Conservation (phyloP, 441 rosid genomes). For the Codiaeum variegatum region DNA sequence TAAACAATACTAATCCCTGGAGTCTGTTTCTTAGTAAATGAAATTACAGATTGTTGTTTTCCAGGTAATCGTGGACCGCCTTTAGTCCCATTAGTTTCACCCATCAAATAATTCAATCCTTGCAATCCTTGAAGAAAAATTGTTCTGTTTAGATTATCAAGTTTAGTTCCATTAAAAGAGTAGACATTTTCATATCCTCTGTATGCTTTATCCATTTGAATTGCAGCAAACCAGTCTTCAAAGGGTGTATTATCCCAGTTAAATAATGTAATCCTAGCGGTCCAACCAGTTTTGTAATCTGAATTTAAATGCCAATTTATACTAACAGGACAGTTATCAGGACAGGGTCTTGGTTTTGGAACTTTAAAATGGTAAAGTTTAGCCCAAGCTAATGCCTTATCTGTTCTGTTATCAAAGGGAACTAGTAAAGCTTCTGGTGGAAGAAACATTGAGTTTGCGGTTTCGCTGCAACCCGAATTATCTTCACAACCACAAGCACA, state of each 20-base stretch:
- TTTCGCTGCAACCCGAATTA: conserved; percentile 35
- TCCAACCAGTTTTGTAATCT: conserved; percentile 66
- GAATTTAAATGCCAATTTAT: conserved; percentile 83
- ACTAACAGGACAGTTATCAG: conserved; percentile 84
- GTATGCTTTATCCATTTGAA: conserved; percentile 54
- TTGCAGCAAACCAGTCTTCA: conserved; percentile 70
- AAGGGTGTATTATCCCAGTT: conserved; percentile 59
- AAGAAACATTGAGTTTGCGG: conserved; percentile 47
- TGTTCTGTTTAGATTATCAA: conserved; percentile 42
- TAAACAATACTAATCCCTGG: conserved; percentile 35
- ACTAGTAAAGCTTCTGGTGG: conserved; percentile 71
- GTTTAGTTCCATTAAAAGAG: conserved; percentile 71
- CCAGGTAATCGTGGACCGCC: conserved; percentile 63
- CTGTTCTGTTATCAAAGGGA: conserved; percentile 65
- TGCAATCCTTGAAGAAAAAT: conserved; percentile 62
- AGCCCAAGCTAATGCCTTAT: conserved; percentile 74
- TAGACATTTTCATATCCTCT: conserved; percentile 59
- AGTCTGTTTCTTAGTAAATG: conserved; percentile 56
- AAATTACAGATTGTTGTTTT: conserved; percentile 81
- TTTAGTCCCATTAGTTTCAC: conserved; percentile 46
- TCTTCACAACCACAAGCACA: conserved; percentile 83
- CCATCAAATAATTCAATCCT: conserved; percentile 68
- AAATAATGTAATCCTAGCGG: conserved; percentile 66
- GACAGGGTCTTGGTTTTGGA: conserved; percentile 71
- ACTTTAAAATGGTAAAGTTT: conserved; percentile 35